Conservation (phyloP, 345 rosid species). For the Salix exigua region DNA sequence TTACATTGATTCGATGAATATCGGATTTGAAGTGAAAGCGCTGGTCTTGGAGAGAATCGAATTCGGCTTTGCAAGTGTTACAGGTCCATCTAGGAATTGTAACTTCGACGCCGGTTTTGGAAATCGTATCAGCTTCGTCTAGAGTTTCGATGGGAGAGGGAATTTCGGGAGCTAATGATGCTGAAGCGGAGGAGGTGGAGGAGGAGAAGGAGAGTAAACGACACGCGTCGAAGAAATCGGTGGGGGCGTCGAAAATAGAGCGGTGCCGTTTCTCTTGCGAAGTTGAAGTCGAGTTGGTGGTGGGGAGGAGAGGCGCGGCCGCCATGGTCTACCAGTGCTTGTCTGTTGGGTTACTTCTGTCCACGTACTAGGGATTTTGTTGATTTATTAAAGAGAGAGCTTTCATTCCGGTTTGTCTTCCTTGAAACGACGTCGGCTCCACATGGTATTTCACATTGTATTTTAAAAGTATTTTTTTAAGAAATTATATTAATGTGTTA, state of each 20-base stretch:
- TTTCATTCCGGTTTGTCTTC: no score
- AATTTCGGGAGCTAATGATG: slow-evolving; percentile 23
- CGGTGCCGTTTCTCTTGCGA: slow-evolving; percentile 37
- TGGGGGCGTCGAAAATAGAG: slow-evolving; percentile 60
- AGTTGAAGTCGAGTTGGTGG: background rate
- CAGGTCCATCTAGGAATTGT: slow-evolving; percentile 73
- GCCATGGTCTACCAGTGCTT: background rate
- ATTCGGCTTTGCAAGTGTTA: slow-evolving; percentile 76
- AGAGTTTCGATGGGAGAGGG: slow-evolving; percentile 20
- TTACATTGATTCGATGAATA: slow-evolving; percentile 84
- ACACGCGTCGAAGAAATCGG: slow-evolving; percentile 59
- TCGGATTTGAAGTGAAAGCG: slow-evolving; percentile 92
- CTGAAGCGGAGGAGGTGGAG: slow-evolving; percentile 14
- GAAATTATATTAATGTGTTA: no score
- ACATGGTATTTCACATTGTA: no score
- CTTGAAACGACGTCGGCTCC: no score
- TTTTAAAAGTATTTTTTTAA: no score
- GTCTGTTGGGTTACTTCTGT: background rate
- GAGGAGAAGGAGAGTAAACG: slow-evolving; percentile 39
- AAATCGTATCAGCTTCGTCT: slow-evolving; percentile 22
- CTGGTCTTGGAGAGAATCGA: slow-evolving; percentile 77
- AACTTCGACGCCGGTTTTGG: slow-evolving; percentile 22
- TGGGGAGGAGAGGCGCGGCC: background rate
- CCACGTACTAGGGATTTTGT: background rate
- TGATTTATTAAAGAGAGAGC: no score